Percentiles rank a stretch among this genome's conserved stretches.
These are phyloP conservation scores for Alternaria sp. DNA, from an alignment of 2,329 filamentous ascomycete genomes.

Conservation along the genomic window DNA sequence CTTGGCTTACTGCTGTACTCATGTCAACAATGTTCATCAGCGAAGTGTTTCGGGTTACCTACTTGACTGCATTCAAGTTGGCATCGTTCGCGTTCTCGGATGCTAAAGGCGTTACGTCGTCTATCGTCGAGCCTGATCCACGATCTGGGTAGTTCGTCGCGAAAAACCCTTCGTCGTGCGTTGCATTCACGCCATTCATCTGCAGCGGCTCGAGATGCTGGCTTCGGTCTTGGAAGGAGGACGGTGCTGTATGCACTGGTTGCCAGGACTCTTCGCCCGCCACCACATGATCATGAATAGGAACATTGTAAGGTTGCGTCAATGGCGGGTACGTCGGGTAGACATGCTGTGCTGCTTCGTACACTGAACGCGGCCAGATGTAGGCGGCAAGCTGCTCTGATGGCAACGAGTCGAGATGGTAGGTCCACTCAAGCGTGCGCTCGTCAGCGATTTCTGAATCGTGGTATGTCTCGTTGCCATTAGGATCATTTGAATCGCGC, in stretches of 20 bases:
- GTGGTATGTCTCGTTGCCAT: neutral
- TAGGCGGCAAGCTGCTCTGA: neutral
- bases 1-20: neutral
- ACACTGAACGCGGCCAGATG: neutral
- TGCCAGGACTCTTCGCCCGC: neutral
- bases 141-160: neutral
- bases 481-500: neutral
- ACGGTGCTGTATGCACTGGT: neutral
- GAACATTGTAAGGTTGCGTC: neutral
- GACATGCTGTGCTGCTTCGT: neutral
- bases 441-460: neutral
- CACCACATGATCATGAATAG: neutral
- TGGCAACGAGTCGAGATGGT: neutral
- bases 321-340: neutral
- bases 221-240: neutral
- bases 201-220: neutral
- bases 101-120: neutral
- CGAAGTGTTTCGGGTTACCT: neutral
- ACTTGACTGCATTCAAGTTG: neutral
- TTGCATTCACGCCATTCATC: neutral
- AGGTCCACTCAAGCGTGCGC: neutral
- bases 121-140: no score
- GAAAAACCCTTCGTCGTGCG: neutral
- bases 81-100: accelerated
- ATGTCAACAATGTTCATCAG: neutral